Percentiles rank a stretch among this genome's conserved stretches.
Conservation (phyloP, 331 rosid species). For the Prunus yedoensis region DNA sequence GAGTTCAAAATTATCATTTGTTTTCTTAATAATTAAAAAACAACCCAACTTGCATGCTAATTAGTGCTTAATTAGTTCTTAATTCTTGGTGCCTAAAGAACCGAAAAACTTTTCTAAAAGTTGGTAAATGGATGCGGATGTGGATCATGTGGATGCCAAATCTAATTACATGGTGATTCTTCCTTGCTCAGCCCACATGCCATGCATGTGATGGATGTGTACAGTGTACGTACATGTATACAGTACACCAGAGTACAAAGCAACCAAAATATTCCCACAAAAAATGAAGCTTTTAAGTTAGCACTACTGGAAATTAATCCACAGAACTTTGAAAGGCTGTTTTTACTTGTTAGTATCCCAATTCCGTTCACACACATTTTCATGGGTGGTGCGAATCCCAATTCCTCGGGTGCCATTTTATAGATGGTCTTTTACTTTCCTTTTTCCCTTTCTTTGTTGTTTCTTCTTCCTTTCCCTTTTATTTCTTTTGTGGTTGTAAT, state of each 20-base stretch:
- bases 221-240: neutral
- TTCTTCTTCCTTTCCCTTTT: no score
- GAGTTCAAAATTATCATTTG: no score
- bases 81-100: constrained; percentile 4
- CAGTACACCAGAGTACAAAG: constrained; percentile 14
- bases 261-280: neutral
- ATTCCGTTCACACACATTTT: neutral
- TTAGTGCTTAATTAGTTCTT: neutral
- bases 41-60: neutral
- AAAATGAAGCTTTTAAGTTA: neutral
- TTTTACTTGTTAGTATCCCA: neutral
- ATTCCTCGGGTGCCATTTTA: no score
- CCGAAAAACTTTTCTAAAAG: neutral
- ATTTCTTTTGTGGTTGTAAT: no score
- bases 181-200: neutral
- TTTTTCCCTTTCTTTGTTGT: no score
- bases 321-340: neutral
- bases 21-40: neutral
- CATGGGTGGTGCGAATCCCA: no score
- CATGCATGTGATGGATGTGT: neutral
- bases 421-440: no score
- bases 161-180: neutral
- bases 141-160: neutral
- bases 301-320: neutral
- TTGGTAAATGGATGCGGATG: no score